Base-by-base conservation (phyloP, 2,329 filamentous ascomycete species). In the Cercospora sojina region DNA sequence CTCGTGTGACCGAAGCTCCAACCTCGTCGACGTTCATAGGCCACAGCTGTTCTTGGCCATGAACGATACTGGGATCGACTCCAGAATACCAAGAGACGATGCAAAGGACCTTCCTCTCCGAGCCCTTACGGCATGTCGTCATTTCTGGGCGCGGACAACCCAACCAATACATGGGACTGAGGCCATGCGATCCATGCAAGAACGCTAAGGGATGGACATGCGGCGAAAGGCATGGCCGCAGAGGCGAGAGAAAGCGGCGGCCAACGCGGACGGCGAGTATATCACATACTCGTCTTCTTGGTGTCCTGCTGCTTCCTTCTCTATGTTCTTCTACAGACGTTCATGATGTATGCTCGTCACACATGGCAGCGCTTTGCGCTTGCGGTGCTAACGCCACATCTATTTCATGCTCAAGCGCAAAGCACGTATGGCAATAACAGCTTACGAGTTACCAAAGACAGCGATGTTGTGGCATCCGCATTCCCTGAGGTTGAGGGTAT, bases 401-500 rank as follows among this genome's bases (percentile, higher is more conserved):
- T 57, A 7, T 57, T 23, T 0, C 31, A 57, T 32, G 53, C 31
- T 57, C 18, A 10, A 2, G 53, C 53, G n/a, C 53, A 57, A 23
- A 20, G 29, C 4, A 32, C 53, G 4, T 57, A 57, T 57, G 59
- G 60, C 57, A 25, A 56, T 32, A 63, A 62, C 35, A 59, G 31
- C n/a, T 25, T 59, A 6, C 13, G 29, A 35, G 38, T 38, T 8
- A 66, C 27, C 27, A 56, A 58, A n/a, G 64, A 66, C 41, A 66
- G 64, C 59, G 59, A 66, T 20, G 27, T 66, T 23, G 75, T 79
- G 62, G 75, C 75, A 23, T 70, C 64, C 5, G 74, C 74, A 2
- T 79, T 79, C 32, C 76, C 76, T 6, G 71, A 70, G 43, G 76
- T 76, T 3, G 64, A 68, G 5, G 53, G 53, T 62, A 70, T 71